Evolutionary conservation across 306 rosid species (phyloP), one percentile per base, ranked within the genome.

Genomic region (Begonia masoniana): DNA sequence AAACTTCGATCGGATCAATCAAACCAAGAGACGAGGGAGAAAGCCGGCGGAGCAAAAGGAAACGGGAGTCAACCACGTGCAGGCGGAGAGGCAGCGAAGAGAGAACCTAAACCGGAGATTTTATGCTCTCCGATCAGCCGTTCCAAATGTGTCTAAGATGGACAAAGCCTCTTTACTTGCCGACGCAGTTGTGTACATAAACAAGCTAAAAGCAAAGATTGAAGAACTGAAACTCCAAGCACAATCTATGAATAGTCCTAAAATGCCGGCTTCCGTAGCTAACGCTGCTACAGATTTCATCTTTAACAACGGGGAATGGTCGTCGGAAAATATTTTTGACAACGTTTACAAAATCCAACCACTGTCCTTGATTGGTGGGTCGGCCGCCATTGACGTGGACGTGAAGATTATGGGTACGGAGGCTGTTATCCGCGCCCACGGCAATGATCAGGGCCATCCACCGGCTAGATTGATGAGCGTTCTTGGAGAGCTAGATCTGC

Each of bases 361-460:
- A 45, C 13, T 11, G 49, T 8, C 49, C 7, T 31, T 31, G 39
- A 31, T 31, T 31, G 39, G 8, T 31, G 39, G 13, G 7, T 11
- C n/a, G 0, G 4, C 49, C 13, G 15, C n/a, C n/a, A 11, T n/a
- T 3, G 13, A 45, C n/a, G 49, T 84, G 3, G 88, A 84, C 9
- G 85, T 78, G 50, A 69, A 43, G 62, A 57, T 75, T 0, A 51
- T 80, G 15, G 88, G 85, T 11, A 42, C 71, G 0, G 85, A 77
- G 39, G 88, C 88, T 5, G 55, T 75, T 68, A 66, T 84, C 36
- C 68, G 79, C 41, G 83, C 78, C 42, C 85, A 74, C 75, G 26
- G 59, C 62, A 1, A 77, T 75, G 48, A 69, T 48, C 51, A 74
- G 2, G 76, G 9, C 56, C 61, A 75, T 61, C 88, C 94, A 1